phyloP scores from a whole-genome alignment of 345 rosid genomes.

The Arabis alpina region DNA sequence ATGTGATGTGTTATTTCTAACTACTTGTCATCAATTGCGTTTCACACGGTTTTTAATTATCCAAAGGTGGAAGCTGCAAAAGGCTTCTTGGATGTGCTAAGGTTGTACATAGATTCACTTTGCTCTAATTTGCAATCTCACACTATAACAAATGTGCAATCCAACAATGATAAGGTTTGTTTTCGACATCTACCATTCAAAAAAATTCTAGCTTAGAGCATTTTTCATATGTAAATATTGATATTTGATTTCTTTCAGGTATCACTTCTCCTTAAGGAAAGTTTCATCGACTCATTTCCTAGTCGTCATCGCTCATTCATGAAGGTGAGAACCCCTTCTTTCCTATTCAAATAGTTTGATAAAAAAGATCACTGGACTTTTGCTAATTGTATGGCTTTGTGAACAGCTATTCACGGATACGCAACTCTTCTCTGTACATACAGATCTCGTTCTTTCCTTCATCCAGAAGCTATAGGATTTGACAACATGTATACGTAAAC shows the following conservation, averaged over 20 bases:
- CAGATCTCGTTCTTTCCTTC: constrained; percentile 89
- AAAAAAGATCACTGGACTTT: not conserved
- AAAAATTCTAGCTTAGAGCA: not conserved
- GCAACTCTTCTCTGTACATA: constrained; percentile 94
- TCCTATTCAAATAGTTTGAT: constrained; percentile 2
- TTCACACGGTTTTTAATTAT: not conserved
- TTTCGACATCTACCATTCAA: not conserved
- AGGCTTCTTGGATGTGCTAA: constrained; percentile 70
- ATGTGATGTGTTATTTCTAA: not conserved
- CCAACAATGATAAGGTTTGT: constrained; percentile 92
- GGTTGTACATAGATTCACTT: constrained; percentile 80
- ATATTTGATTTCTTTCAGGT: constrained; percentile 52
- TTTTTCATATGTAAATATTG: not conserved
- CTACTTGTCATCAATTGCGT: constrained; percentile 9
- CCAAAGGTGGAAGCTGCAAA: constrained; percentile 84
- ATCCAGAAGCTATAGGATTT: constrained; percentile 78
- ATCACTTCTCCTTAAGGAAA: constrained; percentile 88
- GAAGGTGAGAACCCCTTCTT: constrained; percentile 60
- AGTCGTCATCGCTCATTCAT: constrained; percentile 81
- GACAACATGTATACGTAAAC: constrained; percentile 13
- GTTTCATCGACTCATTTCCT: constrained; percentile 86
- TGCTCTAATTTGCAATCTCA: constrained; percentile 91
- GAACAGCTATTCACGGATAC: constrained; percentile 85
- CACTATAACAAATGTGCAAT: constrained; percentile 96
- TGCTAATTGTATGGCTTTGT: constrained; percentile 27